Percentiles rank a stretch among this genome's conserved stretches.
Evolutionary conservation across 345 rosid genomes (phyloP).

Genomic region (Hibiscus trionum): DNA sequence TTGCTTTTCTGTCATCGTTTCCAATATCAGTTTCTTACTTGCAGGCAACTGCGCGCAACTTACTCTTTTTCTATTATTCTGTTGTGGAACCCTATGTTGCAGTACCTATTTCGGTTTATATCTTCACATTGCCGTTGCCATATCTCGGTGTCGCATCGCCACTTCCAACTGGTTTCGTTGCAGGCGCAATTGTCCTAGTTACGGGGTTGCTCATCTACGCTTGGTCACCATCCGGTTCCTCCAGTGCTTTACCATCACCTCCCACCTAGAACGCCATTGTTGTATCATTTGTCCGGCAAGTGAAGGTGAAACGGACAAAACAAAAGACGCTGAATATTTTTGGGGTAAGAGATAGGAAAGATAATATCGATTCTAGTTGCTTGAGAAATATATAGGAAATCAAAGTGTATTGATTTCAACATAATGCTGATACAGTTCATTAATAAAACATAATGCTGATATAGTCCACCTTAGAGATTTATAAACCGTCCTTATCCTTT

Average conservation of each 20-base stretch:
- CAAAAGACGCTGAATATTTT: no score
- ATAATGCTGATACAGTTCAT: neutral
- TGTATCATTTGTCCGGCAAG: neutral
- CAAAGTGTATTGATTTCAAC: neutral
- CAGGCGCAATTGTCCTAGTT: constrained; percentile 67
- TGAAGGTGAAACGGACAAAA: neutral
- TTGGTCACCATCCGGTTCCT: constrained; percentile 47
- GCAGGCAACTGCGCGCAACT: neutral
- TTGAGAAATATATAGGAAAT: neutral
- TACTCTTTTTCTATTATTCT: neutral
- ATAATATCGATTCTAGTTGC: no score
- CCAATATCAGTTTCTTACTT: no score
- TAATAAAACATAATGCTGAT: no score
- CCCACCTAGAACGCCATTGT: neutral
- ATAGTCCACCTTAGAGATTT: no score
- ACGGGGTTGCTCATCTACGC: constrained; percentile 69
- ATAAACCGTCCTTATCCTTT: no score
- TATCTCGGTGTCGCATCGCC: constrained; percentile 74
- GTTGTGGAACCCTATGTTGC: constrained; percentile 12
- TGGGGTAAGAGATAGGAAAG: no score
- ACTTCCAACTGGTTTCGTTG: constrained; percentile 79
- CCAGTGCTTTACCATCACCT: constrained; percentile 18
- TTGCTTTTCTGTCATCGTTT: no score
- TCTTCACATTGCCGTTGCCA: constrained; percentile 83
- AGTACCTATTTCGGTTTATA: constrained; percentile 70